Evolutionary conservation across 129 eudicot species (phyloP), one percentile per base, ranked within the genome.

Genomic region (Artemisia tridentata): DNA sequence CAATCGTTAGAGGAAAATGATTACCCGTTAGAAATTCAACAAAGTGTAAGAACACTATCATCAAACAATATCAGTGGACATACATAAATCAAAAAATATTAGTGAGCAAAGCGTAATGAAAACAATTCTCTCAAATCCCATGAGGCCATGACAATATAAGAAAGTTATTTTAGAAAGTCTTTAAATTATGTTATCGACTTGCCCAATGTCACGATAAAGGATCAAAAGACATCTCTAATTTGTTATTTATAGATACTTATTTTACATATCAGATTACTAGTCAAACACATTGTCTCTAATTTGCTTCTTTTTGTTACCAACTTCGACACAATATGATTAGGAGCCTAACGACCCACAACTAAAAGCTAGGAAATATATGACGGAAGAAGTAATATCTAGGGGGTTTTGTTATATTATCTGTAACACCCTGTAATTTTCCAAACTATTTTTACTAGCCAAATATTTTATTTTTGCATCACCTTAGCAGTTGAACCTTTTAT

Each of bases 1-100:
- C 97, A 61, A 95, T 65, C 48, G 85, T 93, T 74, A 93, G 77
- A 57, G 97, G 86, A 81, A 93, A 93, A 85, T 93, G 97, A 63
- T 80, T 86, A 62, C 98, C 97, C 54, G 86, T 75, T 11, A 89
- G 77, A 62, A 79, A 73, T 84, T 93, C 98, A 73, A 96, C 98
- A 79, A 93, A 79, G 13, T 97, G 98, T 67, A 93, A 83, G 84
- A 93, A 87, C 60, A 90, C 88, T 69, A 93, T 63, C 73, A 93
- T 73, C 89, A 93, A 80, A 79, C 97, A 89, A 67, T 56, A 81
- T 69, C 41, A 27, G 45, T 52, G 41, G 68, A 82, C 8, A 67
- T 17, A 70, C 73, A 15, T 57, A 18, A 54, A 79, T 79, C 38
- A 77, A 76, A 38, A 53, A 23, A 25, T 18, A 54, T 18, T 29